These are phyloP conservation scores for Ophiocordyceps robertsii DNA, from an alignment of 2,329 filamentous ascomycete genomes.

Conservation along the genomic window DNA sequence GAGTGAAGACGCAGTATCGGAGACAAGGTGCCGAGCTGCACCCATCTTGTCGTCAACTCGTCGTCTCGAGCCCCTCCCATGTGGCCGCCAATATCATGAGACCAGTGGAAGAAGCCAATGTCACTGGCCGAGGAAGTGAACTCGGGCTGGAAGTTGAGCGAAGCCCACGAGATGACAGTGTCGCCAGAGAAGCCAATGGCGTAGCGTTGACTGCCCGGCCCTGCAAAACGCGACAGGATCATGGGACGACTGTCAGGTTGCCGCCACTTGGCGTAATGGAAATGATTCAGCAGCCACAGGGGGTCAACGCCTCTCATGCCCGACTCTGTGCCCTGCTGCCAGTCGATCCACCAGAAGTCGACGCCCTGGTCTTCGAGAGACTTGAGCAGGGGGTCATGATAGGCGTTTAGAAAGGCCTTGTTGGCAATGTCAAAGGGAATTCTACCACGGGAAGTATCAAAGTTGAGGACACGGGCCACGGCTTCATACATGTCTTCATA, in stretches of 20 bases:
- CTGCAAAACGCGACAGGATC: slow-evolving; percentile 48
- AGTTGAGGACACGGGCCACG: slow-evolving; percentile 36
- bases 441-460: slow-evolving; percentile 34
- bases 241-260: slow-evolving; percentile 23
- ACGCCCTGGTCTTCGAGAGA: slow-evolving; percentile 40
- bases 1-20: slow-evolving; percentile 50
- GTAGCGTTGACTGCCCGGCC: slow-evolving; percentile 49
- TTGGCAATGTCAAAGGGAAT: slow-evolving; percentile 43
- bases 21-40: slow-evolving; percentile 47
- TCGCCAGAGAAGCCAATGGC: slow-evolving; percentile 54
- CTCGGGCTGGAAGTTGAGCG: slow-evolving; percentile 49
- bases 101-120: slow-evolving; percentile 57
- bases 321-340: slow-evolving; percentile 47
- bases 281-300: slow-evolving; percentile 52
- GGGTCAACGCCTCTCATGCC: slow-evolving; percentile 45
- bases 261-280: slow-evolving; percentile 29
- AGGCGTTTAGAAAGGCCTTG: slow-evolving; percentile 41
- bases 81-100: slow-evolving; percentile 55
- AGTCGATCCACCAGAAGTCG: slow-evolving; percentile 58
- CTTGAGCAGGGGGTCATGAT: slow-evolving; percentile 42
- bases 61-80: slow-evolving; percentile 41
- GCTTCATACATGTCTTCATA: slow-evolving; percentile 43
- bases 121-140: slow-evolving; percentile 54
- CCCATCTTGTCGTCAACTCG: slow-evolving; percentile 45
- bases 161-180: slow-evolving; percentile 44